phyloP scores from a whole-genome alignment of 225 moss, liverwort and hornwort species.

The Straminergon stramineum region DNA sequence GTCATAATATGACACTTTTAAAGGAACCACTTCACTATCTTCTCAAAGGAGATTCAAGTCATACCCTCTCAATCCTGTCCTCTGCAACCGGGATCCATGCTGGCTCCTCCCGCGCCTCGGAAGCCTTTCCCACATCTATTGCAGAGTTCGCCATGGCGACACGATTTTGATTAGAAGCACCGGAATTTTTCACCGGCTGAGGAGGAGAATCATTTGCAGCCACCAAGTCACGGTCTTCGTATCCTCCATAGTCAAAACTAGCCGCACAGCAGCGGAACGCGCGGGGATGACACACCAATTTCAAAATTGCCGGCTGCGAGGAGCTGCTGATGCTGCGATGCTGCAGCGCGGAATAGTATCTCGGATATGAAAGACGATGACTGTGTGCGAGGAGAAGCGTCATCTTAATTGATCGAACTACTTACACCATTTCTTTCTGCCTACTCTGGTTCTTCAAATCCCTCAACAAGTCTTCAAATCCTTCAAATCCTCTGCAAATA shows the following conservation, averaged over 20 bases:
- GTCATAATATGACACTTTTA: not conserved
- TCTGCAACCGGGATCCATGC: conserved; percentile 16
- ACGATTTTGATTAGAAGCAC: not conserved
- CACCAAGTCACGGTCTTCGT: not conserved
- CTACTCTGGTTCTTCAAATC: not conserved
- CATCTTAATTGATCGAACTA: not conserved
- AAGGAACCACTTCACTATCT: not conserved
- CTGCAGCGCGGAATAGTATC: not conserved
- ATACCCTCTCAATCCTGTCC: conserved; percentile 36
- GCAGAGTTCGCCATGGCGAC: not conserved
- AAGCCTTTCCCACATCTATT: not conserved
- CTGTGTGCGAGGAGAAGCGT: not conserved
- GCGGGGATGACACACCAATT: not conserved
- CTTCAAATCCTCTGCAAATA: not conserved
- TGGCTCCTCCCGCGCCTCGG: not conserved
- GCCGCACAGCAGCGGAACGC: conserved; percentile 11
- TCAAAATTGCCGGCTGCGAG: not conserved
- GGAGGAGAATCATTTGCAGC: not conserved
- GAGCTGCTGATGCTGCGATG: not conserved
- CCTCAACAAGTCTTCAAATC: not conserved
- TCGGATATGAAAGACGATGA: not conserved
- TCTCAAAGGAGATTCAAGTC: not conserved
- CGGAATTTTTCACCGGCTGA: not conserved
- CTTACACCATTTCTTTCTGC: not conserved
- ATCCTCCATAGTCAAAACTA: not conserved